These are phyloP conservation scores for Escovopsis sp. DNA, from an alignment of 2,329 filamentous ascomycete genomes.

Conservation along the genomic window DNA sequence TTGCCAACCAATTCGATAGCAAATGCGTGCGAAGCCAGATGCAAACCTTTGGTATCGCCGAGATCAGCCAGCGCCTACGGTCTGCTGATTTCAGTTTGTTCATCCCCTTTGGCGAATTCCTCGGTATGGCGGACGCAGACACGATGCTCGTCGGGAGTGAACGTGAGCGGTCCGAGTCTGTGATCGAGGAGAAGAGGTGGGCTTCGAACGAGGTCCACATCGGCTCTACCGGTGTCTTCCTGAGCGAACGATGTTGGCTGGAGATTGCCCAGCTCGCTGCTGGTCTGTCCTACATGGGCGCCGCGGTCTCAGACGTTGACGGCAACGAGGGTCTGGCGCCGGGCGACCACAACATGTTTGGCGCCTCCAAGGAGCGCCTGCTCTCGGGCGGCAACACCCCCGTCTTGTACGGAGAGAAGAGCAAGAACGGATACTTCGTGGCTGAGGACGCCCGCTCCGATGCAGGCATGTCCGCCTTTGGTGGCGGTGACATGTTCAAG, in stretches of 20 bases:
- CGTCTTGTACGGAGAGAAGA: conserved; percentile 59
- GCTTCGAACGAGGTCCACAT: conserved; percentile 79
- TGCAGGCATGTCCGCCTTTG: conserved; percentile 78
- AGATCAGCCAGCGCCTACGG: conserved; percentile 84
- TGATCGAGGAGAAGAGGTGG: conserved; percentile 90
- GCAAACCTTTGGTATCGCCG: conserved; percentile 88
- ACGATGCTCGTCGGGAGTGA: conserved; percentile 81
- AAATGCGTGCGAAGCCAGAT: conserved; percentile 93
- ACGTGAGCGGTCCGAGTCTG: conserved; percentile 74
- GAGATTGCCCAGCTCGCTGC: conserved; percentile 68
- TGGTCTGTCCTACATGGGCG: conserved; percentile 34
- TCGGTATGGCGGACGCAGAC: conserved; percentile 74
- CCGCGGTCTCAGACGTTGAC: conserved; percentile 40
- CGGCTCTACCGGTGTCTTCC: conserved; percentile 83
- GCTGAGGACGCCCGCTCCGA: conserved; percentile 78
- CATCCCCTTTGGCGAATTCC: conserved; percentile 87
- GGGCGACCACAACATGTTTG: conserved; percentile 44
- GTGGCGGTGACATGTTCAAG: conserved; percentile 93
- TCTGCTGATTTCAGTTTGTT: conserved; percentile 95
- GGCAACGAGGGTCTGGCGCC: conserved; percentile 46
- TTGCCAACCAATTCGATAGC: conserved; percentile 97
- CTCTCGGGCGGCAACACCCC: conserved; percentile 36
- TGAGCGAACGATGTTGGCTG: conserved; percentile 92
- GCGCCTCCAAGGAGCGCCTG: conserved; percentile 45
- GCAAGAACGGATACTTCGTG: conserved; percentile 66